Evolutionary conservation across 148 eudicot species (phyloP).

Genomic region (Selenicereus undatus): DNA sequence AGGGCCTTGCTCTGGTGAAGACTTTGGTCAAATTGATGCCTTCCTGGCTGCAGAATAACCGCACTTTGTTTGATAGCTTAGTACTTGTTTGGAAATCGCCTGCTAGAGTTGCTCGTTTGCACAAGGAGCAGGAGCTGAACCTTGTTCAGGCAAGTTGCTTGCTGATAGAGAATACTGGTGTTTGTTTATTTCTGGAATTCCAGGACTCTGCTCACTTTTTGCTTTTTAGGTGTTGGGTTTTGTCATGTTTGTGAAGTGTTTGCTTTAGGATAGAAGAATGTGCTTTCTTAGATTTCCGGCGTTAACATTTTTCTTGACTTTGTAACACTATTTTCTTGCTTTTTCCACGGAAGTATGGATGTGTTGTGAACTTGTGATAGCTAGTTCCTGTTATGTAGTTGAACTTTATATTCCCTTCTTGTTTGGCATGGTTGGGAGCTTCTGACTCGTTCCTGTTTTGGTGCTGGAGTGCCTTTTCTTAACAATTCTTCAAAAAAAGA

Average conservation of each 20-base stretch:
- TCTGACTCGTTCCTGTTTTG: too few species aligned
- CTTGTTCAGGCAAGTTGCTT: constrained; percentile 61
- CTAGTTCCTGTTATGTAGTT: background rate
- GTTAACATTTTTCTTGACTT: background rate
- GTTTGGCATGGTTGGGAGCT: background rate
- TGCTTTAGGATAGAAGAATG: background rate
- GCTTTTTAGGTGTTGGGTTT: background rate
- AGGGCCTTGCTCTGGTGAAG: constrained; percentile 81
- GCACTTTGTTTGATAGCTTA: constrained; percentile 69
- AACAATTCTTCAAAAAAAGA: too few species aligned
- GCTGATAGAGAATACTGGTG: background rate
- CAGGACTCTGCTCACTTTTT: background rate
- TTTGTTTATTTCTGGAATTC: background rate
- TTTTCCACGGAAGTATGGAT: background rate
- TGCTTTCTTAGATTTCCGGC: background rate
- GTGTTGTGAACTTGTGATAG: background rate
- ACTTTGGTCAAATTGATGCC: constrained; percentile 94
- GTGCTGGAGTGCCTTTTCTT: too few species aligned
- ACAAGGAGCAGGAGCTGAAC: constrained; percentile 88
- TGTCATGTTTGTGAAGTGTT: background rate
- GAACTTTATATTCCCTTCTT: background rate
- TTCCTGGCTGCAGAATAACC: constrained; percentile 83
- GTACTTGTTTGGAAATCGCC: constrained; percentile 94
- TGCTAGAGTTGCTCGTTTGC: constrained; percentile 73
- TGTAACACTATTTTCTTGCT: background rate